Base-by-base conservation (phyloP, 2,329 filamentous ascomycete genomes). In the Fusarium camptoceras region DNA sequence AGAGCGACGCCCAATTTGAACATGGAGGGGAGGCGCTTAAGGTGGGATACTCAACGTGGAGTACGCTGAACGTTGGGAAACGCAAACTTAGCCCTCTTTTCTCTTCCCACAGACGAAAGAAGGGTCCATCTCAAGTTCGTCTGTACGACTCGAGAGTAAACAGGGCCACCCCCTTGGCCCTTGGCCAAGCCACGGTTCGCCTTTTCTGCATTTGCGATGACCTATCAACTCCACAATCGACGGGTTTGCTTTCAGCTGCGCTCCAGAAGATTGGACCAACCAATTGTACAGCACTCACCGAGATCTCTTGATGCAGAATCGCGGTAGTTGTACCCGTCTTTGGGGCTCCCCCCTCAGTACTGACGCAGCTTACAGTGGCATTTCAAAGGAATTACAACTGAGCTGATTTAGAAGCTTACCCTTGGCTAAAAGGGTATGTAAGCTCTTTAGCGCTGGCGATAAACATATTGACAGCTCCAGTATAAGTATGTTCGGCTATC, bases 71-170 rank as follows among this genome's bases (percentile, higher is more conserved):
- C 64, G 43, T 25, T 25, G 15, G 41, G 41, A 14, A 25, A 14
- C 37, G 54, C 48, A 55, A 20, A 42, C n/a, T 48, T 71, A 61
- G 55, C 51, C 18, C 53, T 68, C 58, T 65, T 71, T 37, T 41
- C 55, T 51, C 55, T 41, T 68, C 31, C 18, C 67, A 39, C 25
- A 28, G 10, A n/a, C 30, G 15, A 16, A 9, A 20, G 20, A 20
- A 18, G n/a, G 16, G 22, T 24, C 20, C 15, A 16, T 62, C 44
- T 20, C 15, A 11, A 14, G 31, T 24, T n/a, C 24, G 24, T 20
- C 11, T 49, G 27, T 43, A 39, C 42, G n/a, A 53, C 43, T 30
- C 41, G 34, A 42, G 39, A 11, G 22, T 24, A 59, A 28, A 39
- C 59, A 48, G 20, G 24, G 47, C 46, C 16, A 24, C 25, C 31